A percentile compares a stretch with the other conserved stretches of the same genome.
Evolutionary conservation across 208 protist genomes (phyloP).

Genomic region (Trypanosoma lewisi): DNA sequence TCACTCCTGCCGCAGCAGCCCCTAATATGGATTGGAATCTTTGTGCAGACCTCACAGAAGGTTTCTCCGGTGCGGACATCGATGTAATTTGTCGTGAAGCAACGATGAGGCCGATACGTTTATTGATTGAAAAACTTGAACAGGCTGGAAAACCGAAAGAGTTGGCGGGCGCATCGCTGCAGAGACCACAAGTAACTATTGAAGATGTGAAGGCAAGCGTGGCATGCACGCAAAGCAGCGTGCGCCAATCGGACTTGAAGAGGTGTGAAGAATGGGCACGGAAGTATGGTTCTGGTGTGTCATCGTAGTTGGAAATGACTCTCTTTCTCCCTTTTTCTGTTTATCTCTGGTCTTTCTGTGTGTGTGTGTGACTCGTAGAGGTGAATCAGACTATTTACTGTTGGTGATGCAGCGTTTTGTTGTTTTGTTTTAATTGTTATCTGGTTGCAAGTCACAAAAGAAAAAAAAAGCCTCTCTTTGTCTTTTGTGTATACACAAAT

Average conservation of each 20-base stretch:
- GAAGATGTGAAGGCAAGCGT: constrained; percentile 81
- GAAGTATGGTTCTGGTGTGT: constrained; percentile 81
- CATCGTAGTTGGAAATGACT: constrained; percentile 29
- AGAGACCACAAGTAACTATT: constrained; percentile 54
- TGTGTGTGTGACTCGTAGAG: too few relatives aligned
- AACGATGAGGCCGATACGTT: constrained; percentile 90
- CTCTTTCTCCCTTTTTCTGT: not conserved
- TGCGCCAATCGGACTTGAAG: constrained; percentile 53
- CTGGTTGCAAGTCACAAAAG: too few relatives aligned
- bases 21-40: constrained; percentile 55
- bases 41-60: constrained; percentile 64
- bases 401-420: too few relatives aligned
- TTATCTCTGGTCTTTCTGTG: not conserved
- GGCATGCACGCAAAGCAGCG: constrained; percentile 76
- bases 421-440: too few relatives aligned
- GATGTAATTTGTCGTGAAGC: constrained; percentile 90
- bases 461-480: too few relatives aligned
- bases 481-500: too few relatives aligned
- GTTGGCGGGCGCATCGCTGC: constrained; percentile 32
- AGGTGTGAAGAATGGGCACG: constrained; percentile 70
- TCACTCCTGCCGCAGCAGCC: constrained; percentile 20
- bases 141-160: constrained; percentile 19
- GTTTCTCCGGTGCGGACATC: constrained; percentile 92
- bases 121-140: constrained; percentile 82
- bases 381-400: too few relatives aligned